Percentiles rank a stretch among this genome's conserved stretches.
Evolutionary conservation across 306 rosid genomes (phyloP).

Genomic region (Begonia fuchsioides): DNA sequence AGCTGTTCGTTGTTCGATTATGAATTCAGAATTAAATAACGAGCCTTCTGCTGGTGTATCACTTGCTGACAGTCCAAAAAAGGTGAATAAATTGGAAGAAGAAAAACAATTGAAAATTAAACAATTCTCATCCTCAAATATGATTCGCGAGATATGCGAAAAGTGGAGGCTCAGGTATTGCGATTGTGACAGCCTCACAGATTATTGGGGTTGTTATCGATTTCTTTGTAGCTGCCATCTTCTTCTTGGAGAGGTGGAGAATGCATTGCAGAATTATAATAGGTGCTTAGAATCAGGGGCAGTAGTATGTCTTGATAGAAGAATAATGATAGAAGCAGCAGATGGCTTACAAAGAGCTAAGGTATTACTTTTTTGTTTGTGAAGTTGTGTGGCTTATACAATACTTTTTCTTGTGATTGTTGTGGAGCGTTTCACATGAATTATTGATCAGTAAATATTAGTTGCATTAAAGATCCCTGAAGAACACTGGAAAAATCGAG

Average conservation of each 20-base stretch:
- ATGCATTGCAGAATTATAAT: constrained; percentile 36
- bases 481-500: too few species aligned
- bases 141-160: constrained; percentile 49
- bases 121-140: constrained; percentile 15
- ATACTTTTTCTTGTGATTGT: too few species aligned
- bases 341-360: constrained; percentile 71
- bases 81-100: constrained; percentile 19
- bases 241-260: constrained; percentile 68
- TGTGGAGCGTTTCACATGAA: too few species aligned
- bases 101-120: constrained; percentile 24
- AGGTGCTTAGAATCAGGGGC: constrained; percentile 47
- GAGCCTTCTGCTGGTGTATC: constrained; percentile 33
- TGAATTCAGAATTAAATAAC: constrained; percentile 23
- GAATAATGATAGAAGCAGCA: constrained; percentile 66
- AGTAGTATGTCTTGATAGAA: constrained; percentile 75
- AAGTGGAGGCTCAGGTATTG: constrained; percentile 71
- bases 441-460: too few species aligned
- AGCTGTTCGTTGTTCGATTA: constrained; percentile 21
- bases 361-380: constrained; percentile 36
- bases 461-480: too few species aligned
- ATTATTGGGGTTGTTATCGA: too few species aligned
- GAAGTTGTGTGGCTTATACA: too few species aligned
- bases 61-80: constrained; percentile 19
- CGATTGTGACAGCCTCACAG: not conserved
- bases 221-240: constrained; percentile 53